These are phyloP conservation scores for Phytomonas francai DNA, from an alignment of 208 protist genomes.

Conservation along the genomic window DNA sequence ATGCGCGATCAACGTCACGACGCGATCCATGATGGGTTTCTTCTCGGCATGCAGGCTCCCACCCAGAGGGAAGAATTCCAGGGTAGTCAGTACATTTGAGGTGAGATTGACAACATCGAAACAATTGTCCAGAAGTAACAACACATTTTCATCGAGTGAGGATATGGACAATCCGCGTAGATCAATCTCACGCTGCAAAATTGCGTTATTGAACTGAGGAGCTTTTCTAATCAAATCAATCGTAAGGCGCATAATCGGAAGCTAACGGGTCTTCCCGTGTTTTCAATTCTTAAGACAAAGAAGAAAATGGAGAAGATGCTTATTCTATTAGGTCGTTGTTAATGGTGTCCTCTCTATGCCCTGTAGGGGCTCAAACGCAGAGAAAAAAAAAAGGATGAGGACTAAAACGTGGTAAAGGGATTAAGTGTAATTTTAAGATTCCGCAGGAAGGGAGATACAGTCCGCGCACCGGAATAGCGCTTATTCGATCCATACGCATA, in stretches of 20 bases:
- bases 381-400: neutral
- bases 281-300: neutral
- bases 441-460: neutral
- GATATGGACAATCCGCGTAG: conserved; percentile 72
- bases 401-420: neutral
- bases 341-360: conserved; percentile 1
- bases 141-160: conserved; percentile 61
- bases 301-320: neutral
- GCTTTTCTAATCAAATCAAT: conserved; percentile 61
- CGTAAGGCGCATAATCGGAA: conserved; percentile 62
- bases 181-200: conserved; percentile 79
- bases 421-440: neutral
- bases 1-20: conserved; percentile 71
- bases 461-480: neutral
- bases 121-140: conserved; percentile 55
- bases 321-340: neutral
- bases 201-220: conserved; percentile 81
- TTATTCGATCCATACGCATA: neutral
- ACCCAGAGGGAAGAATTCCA: conserved; percentile 75
- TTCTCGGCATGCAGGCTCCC: conserved; percentile 10
- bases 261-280: neutral
- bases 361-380: neutral
- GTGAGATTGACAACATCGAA: conserved; percentile 87
- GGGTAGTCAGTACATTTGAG: conserved; percentile 57
- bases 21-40: conserved; percentile 33